Evolutionary conservation across 2,329 filamentous ascomycete genomes (phyloP), one percentile per base, ranked within the genome.

Genomic region (Colletotrichum shisoi): DNA sequence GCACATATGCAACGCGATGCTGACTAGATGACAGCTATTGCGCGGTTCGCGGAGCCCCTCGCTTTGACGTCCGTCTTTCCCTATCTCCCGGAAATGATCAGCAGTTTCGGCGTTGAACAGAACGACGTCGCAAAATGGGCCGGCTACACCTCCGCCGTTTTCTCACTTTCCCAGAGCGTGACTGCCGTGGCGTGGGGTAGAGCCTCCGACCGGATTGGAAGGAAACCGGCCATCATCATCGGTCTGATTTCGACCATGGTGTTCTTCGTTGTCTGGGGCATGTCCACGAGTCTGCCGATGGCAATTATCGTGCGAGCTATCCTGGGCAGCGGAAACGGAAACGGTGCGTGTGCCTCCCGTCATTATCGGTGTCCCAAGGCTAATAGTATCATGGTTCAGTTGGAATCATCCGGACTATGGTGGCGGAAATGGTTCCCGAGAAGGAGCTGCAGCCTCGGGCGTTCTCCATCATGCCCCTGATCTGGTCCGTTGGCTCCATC

Each of bases 401-500:
- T n/a, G 91, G 95, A 1, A 97, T 97, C 69, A 90, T 97, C 70
- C 83, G 94, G 71, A 96, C 93, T 17, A 93, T 95, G 81, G 93
- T 97, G 2, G 94, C 94, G 0, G 94, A 97, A 77, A 89, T 97
- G 84, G 93, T 97, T 1, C 91, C 93, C 0, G 89, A 95, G 76
- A 93, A 86, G 76, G 91, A 93, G 74, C 82, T 97, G 7, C 94
- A 97, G 74, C 94, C 94, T 0, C 84, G 88, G 59, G 95, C 95
- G 0, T 98, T 98, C 77, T 93, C 90, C 70, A 83, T 98, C 52
- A 97, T 98, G 94, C 94, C 94, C 4, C 80, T 98, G 17, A 91
- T 87, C 39, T 98, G 93, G 91, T 93, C 89, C 12, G 81, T 97
- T 59, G 94, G 94, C 0, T 91, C 89, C 42, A 92, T 97, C 44